These are phyloP conservation scores for Leishmania guyanensis DNA, from an alignment of 208 protist genomes.

Conservation along the genomic window DNA sequence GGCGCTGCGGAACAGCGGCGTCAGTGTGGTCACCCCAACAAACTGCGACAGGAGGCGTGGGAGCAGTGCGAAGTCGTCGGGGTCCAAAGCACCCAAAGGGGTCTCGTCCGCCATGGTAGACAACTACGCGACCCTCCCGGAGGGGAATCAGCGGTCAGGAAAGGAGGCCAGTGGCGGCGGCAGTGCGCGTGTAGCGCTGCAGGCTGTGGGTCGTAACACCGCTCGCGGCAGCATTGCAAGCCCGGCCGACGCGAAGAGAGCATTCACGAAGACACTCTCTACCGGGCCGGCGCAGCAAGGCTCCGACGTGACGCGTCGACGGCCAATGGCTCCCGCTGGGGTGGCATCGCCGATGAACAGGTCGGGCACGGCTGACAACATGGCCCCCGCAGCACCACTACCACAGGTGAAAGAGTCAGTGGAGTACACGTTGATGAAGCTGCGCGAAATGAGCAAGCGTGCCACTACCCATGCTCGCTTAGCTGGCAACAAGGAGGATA, in stretches of 20 bases:
- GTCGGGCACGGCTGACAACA: neutral
- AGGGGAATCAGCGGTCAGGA: neutral
- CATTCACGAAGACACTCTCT: neutral
- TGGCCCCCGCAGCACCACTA: slow-evolving; percentile 1
- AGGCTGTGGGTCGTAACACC: neutral
- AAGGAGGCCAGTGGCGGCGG: neutral
- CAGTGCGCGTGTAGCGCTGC: neutral
- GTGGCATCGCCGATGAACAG: slow-evolving; percentile 7
- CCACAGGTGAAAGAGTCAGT: slow-evolving; percentile 38
- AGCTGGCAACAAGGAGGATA: slow-evolving; percentile 11
- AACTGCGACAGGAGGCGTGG: neutral
- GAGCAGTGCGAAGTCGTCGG: neutral
- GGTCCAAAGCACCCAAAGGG: neutral
- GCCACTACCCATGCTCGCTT: slow-evolving; percentile 4
- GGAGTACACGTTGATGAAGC: slow-evolving; percentile 54
- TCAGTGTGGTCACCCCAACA: neutral
- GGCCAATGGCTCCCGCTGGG: neutral
- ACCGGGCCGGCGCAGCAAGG: neutral
- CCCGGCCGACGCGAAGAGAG: neutral
- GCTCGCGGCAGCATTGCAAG: neutral
- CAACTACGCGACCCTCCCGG: slow-evolving; percentile 9
- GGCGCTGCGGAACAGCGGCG: slow-evolving; percentile 21
- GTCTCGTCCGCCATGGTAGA: neutral
- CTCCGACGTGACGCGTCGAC: neutral
- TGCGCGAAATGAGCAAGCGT: slow-evolving; percentile 54